Evolutionary conservation across 2,329 filamentous ascomycete species (phyloP), one percentile per base, ranked within the genome.

Genomic region (Pseudogymnoascus sp.): DNA sequence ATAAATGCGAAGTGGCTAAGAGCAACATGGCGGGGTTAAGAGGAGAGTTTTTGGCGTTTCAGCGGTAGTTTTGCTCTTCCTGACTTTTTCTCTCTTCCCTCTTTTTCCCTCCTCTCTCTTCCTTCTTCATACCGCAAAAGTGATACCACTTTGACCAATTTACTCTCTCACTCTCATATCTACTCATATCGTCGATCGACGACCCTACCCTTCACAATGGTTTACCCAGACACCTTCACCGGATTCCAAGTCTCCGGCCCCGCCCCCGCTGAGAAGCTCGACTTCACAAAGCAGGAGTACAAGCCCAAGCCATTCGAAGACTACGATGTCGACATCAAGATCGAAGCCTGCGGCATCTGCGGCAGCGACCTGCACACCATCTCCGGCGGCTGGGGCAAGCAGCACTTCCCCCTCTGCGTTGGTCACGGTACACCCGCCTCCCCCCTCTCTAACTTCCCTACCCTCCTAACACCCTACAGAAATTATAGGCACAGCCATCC

Each of bases 291-390:
- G 65, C 72, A 72, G 31, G 72, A 93, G 80, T 92, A 91, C 80
- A 84, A 87, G 70, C 86, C 93, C 65, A 95, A 96, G 80, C 89
- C 90, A 16, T 96, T 96, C 74, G 90, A 88, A 68, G 90, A 93
- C 74, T 84, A 90, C 76, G 92, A 96, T 74, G 85, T 96, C 71
- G 92, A 96, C 74, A 85, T 96, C 77, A 89, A 93, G 80, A 88
- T 96, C 71, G 87, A 92, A 69, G 87, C 85, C 73, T 93, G 90
- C 73, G 90, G 90, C 72, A 82, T 92, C 62, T 92, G 89, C 74
- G 85, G 87, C 69, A 88, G 84, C 69, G 88, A 92, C 72, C 79
- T 89, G 60, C 88, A 90, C 77, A 90, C 85, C 65, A 82, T 90
- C 73, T 85, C 76, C 71, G 86, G 86, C 67, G 80, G 80, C 60